Evolutionary conservation across 1,284 basidiomycete species (phyloP).

Genomic region (Cystobasidiaceae sp.): DNA sequence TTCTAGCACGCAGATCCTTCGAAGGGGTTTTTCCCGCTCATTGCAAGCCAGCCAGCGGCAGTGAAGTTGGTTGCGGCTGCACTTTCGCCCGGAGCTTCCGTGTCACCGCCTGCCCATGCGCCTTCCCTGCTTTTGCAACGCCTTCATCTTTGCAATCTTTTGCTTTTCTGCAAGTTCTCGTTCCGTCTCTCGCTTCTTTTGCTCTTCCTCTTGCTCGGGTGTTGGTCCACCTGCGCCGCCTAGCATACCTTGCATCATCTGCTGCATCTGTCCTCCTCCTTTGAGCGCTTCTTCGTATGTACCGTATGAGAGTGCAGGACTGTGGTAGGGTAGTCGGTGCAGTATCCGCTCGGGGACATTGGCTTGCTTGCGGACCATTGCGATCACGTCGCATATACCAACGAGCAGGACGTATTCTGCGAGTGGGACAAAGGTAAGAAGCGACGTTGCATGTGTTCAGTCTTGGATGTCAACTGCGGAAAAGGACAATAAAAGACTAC

Average conservation of each 20-base stretch:
- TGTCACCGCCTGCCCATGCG: slow-evolving; percentile 21
- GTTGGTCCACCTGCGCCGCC: slow-evolving; percentile 4
- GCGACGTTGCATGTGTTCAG: neutral
- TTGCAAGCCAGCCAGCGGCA: too few species aligned
- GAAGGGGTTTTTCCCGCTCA: too few species aligned
- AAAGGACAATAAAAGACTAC: neutral
- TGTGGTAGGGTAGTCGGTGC: slow-evolving; percentile 22
- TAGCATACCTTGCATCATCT: slow-evolving; percentile 32
- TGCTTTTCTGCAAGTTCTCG: slow-evolving; percentile 26
- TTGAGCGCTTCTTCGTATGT: slow-evolving; percentile 26
- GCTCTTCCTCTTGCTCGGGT: slow-evolving; percentile 23
- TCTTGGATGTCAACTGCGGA: neutral
- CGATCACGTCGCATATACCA: slow-evolving; percentile 12
- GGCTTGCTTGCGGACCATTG: slow-evolving; percentile 8
- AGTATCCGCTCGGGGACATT: neutral
- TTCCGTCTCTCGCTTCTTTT: slow-evolving; percentile 10
- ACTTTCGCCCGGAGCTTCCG: too few species aligned
- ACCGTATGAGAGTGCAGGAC: slow-evolving; percentile 22
- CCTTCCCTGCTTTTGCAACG: slow-evolving; percentile 26
- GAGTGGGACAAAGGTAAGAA: neutral
- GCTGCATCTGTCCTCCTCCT: slow-evolving; percentile 26
- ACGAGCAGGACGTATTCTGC: slow-evolving; percentile 26
- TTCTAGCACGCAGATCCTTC: too few species aligned
- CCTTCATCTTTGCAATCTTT: slow-evolving; percentile 28
- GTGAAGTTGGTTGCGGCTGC: too few species aligned